Base-by-base conservation (phyloP, 345 rosid genomes). In the Linum usitatissimum region DNA sequence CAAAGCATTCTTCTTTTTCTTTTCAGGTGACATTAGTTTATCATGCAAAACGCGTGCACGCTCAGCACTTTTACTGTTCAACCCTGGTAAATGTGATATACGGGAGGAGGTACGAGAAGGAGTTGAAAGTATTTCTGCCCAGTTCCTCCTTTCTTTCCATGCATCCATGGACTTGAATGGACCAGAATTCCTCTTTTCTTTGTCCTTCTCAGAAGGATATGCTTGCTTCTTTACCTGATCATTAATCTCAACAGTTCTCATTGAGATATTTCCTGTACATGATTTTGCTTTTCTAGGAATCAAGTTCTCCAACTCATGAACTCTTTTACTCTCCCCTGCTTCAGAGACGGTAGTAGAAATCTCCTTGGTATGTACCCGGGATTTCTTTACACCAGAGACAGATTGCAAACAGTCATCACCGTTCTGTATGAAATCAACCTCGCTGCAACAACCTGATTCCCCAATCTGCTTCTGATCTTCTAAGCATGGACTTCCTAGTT, bases 111-210 rank as follows among this genome's bases (percentile, higher is more conserved):
- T 66, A 55, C 81, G 83, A 62, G 70, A 83, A 65, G 88, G 85
- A 64, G 93, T 80, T 53, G 84, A 72, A 66, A 86, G 85, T 72
- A 84, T 79, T 57, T 82, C 93, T 70, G 80, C 87, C 93, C 87
- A 86, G 53, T 84, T 84, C 69, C 93, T 82, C 77, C 80, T 86
- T 76, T 86, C 89, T 74, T 80, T 86, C 93, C 93, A 84, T 34
- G 87, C 93, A 79, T 86, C 81, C 85, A 86, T 76, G 64, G 83
- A 76, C 71, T 80, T 83, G 85, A 81, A 64, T 68, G 87, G 63
- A 72, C 73, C 64, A 23, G 70, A 59, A 71, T 75, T 77, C 71
- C 78, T 83, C 75, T 64, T 86, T 54, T 80, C 89, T 75, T 64
- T 82, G 59, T 86, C 91, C 60, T 75, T 86, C 59, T 80, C 87